phyloP scores from a whole-genome alignment of 495 filamentous ascomycete genomes.

The Cladorrhinum samala region DNA sequence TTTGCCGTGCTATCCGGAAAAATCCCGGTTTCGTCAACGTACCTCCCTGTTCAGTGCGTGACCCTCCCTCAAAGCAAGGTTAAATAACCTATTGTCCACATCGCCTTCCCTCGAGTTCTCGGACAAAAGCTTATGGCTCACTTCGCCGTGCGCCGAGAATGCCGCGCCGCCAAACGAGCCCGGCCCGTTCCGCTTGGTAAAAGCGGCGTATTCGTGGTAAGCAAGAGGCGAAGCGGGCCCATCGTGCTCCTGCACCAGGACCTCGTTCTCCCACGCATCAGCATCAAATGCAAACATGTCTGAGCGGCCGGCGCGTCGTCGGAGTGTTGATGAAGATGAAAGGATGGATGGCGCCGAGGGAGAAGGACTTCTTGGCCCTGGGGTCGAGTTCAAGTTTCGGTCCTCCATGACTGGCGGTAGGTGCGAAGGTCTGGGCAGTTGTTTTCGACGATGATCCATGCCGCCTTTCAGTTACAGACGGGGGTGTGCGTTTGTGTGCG shows the following conservation, averaged over 20 bases:
- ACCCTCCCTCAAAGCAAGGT: constrained; percentile 20
- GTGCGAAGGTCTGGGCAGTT: too few species aligned
- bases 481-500: too few species aligned
- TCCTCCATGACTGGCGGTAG: too few species aligned
- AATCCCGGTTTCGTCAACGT: neutral
- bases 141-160: constrained; percentile 14
- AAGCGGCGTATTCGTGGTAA: constrained; percentile 32
- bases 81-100: constrained; percentile 22
- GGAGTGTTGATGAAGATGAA: too few species aligned
- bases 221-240: neutral
- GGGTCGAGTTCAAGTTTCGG: too few species aligned
- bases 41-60: constrained; percentile 22
- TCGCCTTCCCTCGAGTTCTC: too few species aligned
- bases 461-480: too few species aligned
- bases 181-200: constrained; percentile 10
- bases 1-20: neutral
- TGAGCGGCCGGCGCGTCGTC: neutral
- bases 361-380: too few species aligned
- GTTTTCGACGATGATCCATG: too few species aligned
- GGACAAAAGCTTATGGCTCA: constrained; percentile 22
- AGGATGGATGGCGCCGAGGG: too few species aligned
- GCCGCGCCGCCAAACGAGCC: constrained; percentile 10
- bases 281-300: constrained; percentile 5
- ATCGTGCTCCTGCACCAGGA: neutral
- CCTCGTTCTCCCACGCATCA: neutral